Evolutionary conservation across 306 rosid species (phyloP).

Genomic region (Quercus aquifolioides): DNA sequence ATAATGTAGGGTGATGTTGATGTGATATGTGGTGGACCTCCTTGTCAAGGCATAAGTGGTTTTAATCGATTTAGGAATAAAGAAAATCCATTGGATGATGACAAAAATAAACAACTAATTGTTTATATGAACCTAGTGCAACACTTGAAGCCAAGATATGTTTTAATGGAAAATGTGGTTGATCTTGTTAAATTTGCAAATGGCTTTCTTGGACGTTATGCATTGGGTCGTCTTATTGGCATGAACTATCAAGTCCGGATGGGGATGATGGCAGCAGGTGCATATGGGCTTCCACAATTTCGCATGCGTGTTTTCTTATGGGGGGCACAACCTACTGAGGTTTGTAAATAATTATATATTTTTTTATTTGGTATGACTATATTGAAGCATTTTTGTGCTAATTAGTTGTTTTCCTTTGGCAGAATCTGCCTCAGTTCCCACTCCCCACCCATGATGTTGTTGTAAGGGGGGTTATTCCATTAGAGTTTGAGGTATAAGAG

Average conservation of each 20-base stretch:
- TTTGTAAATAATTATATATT: background rate
- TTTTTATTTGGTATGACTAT: background rate
- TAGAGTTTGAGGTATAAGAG: conserved; percentile 61
- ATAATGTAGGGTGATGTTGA: conserved; percentile 63
- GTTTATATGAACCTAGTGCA: conserved; percentile 84
- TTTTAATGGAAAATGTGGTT: conserved; percentile 89
- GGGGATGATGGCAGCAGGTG: conserved; percentile 88
- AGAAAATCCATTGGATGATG: conserved; percentile 74
- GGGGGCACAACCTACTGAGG: conserved; percentile 92
- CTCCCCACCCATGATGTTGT: conserved; percentile 81
- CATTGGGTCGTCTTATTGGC: conserved; percentile 79
- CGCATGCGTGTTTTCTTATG: conserved; percentile 92
- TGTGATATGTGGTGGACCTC: conserved; percentile 95
- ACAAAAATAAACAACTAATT: conserved; percentile 76
- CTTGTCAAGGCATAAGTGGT: conserved; percentile 98
- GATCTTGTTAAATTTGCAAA: conserved; percentile 78
- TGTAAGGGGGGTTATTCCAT: conserved; percentile 62
- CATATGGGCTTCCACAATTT: conserved; percentile 95
- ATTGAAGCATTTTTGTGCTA: background rate
- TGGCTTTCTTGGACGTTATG: conserved; percentile 91
- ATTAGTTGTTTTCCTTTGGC: background rate
- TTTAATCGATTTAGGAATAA: conserved; percentile 79
- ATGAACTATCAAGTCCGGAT: conserved; percentile 90
- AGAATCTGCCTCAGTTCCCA: conserved; percentile 79
- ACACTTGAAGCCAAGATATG: conserved; percentile 71